phyloP scores from a whole-genome alignment of 371 early-diverging fungal species.

The Rhizomucor miehei region DNA sequence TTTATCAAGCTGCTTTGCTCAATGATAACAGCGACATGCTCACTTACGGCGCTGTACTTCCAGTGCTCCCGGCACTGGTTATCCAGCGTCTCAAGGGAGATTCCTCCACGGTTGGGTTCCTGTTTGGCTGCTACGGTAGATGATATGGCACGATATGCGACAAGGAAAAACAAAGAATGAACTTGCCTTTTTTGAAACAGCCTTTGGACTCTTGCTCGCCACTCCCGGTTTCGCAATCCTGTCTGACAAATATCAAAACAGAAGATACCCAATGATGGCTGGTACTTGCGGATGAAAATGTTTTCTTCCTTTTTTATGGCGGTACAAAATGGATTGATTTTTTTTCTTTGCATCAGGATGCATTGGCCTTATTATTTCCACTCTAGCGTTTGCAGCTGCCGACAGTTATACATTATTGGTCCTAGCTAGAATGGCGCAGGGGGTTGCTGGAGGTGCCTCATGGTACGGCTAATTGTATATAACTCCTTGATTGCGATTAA shows the following conservation, averaged over 20 bases:
- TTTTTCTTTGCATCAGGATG: constrained; percentile 5
- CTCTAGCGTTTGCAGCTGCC: constrained; percentile 67
- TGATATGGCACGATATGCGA: too few species aligned
- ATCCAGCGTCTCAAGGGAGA: constrained; percentile 60
- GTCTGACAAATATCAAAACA: constrained; percentile 70
- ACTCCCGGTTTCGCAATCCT: constrained; percentile 79
- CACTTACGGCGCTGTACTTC: constrained; percentile 82
- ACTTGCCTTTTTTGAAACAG: too few species aligned
- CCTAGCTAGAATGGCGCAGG: constrained; percentile 75
- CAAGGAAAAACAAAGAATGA: too few species aligned
- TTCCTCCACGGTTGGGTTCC: constrained; percentile 67
- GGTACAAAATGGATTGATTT: background rate
- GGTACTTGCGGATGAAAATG: constrained; percentile 62
- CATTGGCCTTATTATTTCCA: constrained; percentile 60
- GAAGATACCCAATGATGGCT: constrained; percentile 76
- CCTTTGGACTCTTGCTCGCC: constrained; percentile 73
- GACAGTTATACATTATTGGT: constrained; percentile 67
- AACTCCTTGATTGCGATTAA: too few species aligned
- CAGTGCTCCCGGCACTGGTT: constrained; percentile 78
- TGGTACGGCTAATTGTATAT: constrained; percentile 68
- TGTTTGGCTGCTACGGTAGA: constrained; percentile 81
- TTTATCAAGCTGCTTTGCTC: constrained; percentile 2
- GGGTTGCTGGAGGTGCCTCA: constrained; percentile 74
- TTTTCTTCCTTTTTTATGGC: background rate
- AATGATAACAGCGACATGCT: constrained; percentile 60